Evolutionary conservation across 2,329 filamentous ascomycete species (phyloP), one percentile per base, ranked within the genome.

Genomic region (Coleophoma cylindrospora): DNA sequence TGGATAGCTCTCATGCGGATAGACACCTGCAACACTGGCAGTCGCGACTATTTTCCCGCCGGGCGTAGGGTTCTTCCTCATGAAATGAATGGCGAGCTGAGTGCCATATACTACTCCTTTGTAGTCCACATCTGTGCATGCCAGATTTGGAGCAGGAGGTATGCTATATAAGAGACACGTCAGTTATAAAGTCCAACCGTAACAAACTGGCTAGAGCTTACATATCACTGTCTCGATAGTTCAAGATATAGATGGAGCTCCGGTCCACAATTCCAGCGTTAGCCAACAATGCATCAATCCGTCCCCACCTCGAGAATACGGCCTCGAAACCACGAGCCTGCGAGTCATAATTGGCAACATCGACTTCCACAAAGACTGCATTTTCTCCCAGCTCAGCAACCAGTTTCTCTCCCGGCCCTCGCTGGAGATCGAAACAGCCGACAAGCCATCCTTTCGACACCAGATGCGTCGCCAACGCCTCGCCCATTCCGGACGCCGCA

Each of bases 71-170:
- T 77, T 79, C 50, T 76, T 69, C 12, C 74, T 67, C 76, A 79
- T 79, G 58, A 76, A 79, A 55, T 79, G 74, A 10, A 71, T 73
- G 1, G 76, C 73, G 9, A 79, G 64, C 49, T 70, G 68, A 1
- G 69, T 72, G 4, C 74, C 74, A 49, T 77, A 77, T 0, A 79
- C 59, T 1, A 79, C 68, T 3, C 72, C 73, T 58, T 78, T 78
- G 62, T 72, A 74, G 57, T 74, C 69, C n/a, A 76, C 61, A 54
- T 79, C 74, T 1, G 74, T 77, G 47, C 69, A 71, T 0, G 57
- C 48, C 3, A 74, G 55, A 53, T 77, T 67, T 1, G 75, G 76
- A 51, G 68, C 68, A 1, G 72, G 63, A 4, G 74, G 74, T 33
- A 74, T n/a, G 1, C 32, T 38, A 19, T n/a, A 40, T 6, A 12